These are phyloP conservation scores for Kalmanozyma brasiliensis DNA, from an alignment of 1,284 basidiomycete genomes.

Conservation along the genomic window DNA sequence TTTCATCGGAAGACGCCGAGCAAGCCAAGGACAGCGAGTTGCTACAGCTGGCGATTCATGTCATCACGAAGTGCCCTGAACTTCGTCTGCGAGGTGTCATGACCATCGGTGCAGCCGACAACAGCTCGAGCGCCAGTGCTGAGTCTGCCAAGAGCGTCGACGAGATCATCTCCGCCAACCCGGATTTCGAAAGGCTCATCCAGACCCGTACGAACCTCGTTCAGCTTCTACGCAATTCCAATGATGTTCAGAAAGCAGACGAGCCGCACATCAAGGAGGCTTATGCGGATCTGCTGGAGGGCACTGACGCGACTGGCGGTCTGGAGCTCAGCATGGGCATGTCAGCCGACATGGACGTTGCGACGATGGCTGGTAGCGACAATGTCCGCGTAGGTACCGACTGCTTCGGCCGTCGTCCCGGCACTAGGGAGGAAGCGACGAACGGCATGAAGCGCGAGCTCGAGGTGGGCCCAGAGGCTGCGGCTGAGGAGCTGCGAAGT, in stretches of 20 bases:
- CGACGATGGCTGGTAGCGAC: constrained; percentile 83
- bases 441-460: constrained; percentile 57
- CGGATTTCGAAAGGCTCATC: constrained; percentile 82
- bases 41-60: constrained; percentile 76
- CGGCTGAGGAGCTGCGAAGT: constrained; percentile 20
- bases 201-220: constrained; percentile 75
- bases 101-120: constrained; percentile 84
- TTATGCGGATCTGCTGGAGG: constrained; percentile 43
- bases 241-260: constrained; percentile 21
- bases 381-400: constrained; percentile 91
- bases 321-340: constrained; percentile 96
- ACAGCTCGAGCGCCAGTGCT: constrained; percentile 65
- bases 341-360: constrained; percentile 92
- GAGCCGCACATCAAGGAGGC: constrained; percentile 27
- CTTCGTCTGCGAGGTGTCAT: constrained; percentile 86
- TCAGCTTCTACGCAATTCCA: constrained; percentile 65
- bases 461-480: constrained; percentile 42
- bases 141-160: constrained; percentile 75
- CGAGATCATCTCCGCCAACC: constrained; percentile 75
- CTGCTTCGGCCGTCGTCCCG: constrained; percentile 78
- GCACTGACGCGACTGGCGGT: constrained; percentile 69
- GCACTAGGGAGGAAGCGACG: constrained; percentile 57
- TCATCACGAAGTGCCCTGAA: constrained; percentile 79
- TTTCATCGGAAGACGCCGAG: constrained; percentile 62
- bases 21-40: constrained; percentile 68